phyloP scores from a whole-genome alignment of 1,284 basidiomycete genomes.

The Singerocomus rubriflavus region DNA sequence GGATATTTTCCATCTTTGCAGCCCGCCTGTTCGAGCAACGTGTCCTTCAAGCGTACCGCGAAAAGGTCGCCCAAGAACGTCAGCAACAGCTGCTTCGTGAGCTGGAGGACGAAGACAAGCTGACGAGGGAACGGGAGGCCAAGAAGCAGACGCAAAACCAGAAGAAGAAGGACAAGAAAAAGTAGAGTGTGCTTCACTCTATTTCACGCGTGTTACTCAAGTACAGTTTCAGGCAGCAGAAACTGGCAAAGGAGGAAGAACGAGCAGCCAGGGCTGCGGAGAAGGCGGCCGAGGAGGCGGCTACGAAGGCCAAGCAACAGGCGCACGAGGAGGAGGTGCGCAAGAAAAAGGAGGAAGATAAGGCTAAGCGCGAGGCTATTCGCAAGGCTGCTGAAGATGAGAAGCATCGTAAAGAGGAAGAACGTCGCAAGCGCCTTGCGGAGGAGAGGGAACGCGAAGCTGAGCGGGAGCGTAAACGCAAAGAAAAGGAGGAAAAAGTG shows the following conservation, averaged over 20 bases:
- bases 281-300: slow-evolving; percentile 77
- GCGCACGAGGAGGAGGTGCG: slow-evolving; percentile 63
- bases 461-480: slow-evolving; percentile 62
- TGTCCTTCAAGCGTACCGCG: slow-evolving; percentile 89
- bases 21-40: slow-evolving; percentile 99
- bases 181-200: slow-evolving; percentile 41
- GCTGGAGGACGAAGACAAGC: slow-evolving; percentile 85
- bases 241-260: slow-evolving; percentile 90
- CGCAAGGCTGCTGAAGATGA: slow-evolving; percentile 81
- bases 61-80: slow-evolving; percentile 89
- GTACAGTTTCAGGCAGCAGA: slow-evolving; percentile 66
- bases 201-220: slow-evolving; percentile 5
- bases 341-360: slow-evolving; percentile 72
- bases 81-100: slow-evolving; percentile 86
- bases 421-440: slow-evolving; percentile 66
- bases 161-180: slow-evolving; percentile 99
- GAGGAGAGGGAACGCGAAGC: slow-evolving; percentile 65
- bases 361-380: slow-evolving; percentile 66
- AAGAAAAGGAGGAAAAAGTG: slow-evolving; percentile 62
- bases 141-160: slow-evolving; percentile 96
- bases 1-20: slow-evolving; percentile 99
- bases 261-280: slow-evolving; percentile 76
- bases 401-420: slow-evolving; percentile 72
- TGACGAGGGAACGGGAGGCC: slow-evolving; percentile 79
- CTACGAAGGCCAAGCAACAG: slow-evolving; percentile 60